Conservation (phyloP, 345 rosid species). For the Rubroshorea leprosula region DNA sequence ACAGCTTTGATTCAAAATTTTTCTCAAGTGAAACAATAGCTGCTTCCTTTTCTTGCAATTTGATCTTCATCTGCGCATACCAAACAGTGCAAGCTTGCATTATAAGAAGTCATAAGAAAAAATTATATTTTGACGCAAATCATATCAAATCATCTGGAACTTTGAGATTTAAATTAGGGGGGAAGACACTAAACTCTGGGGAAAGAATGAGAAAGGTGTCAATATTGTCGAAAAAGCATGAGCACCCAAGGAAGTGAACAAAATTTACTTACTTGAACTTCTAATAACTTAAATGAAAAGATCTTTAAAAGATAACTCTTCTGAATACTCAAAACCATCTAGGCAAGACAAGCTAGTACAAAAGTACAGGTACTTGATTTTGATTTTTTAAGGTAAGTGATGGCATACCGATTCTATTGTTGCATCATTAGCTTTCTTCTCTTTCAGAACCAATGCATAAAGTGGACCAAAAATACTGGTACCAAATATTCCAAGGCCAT, state of each 20-base stretch:
- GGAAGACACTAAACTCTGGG: neutral
- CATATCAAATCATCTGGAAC: too few relatives aligned
- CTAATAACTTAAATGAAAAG: neutral
- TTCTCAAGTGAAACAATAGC: conserved; percentile 45
- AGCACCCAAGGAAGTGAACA: neutral
- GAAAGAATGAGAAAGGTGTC: neutral
- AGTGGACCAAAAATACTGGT: conserved; percentile 79
- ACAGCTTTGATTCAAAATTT: conserved; percentile 49
- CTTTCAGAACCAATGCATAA: conserved; percentile 65
- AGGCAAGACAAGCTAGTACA: neutral
- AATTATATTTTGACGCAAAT: too few relatives aligned
- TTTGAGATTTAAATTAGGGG: neutral
- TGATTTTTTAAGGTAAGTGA: conserved; percentile 14
- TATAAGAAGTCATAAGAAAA: conserved; percentile 4
- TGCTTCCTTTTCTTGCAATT: conserved; percentile 65
- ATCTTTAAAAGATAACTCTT: neutral
- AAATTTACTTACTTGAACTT: neutral
- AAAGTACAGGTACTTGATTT: conserved; percentile 3
- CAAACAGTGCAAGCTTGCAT: conserved; percentile 13
- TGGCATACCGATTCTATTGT: conserved; percentile 64
- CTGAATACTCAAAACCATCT: conserved; percentile 16
- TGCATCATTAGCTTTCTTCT: conserved; percentile 43
- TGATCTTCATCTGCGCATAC: conserved; percentile 52
- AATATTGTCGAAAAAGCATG: conserved; percentile 1
- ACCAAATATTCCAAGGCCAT: conserved; percentile 72